These are phyloP conservation scores for barley (Hordeum vulgare) DNA, from an alignment of 176 grass and related monocot species.

Conservation along the genomic window DNA sequence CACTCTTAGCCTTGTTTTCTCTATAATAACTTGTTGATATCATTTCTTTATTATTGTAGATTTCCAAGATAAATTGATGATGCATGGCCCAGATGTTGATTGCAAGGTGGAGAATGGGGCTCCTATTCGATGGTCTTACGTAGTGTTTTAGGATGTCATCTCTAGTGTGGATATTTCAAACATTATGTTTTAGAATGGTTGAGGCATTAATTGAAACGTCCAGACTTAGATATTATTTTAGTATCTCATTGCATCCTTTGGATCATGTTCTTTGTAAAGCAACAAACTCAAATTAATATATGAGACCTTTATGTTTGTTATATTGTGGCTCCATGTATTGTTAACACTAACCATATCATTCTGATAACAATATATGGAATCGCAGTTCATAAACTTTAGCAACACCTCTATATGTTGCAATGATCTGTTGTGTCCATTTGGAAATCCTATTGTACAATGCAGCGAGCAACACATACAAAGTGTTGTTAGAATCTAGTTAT, in stretches of 20 bases:
- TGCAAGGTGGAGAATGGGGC: not conserved
- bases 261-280: not conserved
- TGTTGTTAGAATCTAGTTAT: not conserved
- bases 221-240: not conserved
- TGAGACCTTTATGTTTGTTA: not conserved
- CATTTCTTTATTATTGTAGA: not conserved
- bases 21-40: not conserved
- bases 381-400: not conserved
- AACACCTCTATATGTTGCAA: not conserved
- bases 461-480: not conserved
- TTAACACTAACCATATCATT: not conserved
- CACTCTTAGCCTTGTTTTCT: not conserved
- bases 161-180: not conserved
- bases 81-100: not conserved
- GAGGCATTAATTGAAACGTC: not conserved
- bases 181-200: too few species aligned
- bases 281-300: not conserved
- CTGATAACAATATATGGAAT: not conserved
- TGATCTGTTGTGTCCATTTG: not conserved
- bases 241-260: not conserved
- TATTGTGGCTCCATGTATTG: not conserved
- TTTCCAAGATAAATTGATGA: not conserved
- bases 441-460: not conserved
- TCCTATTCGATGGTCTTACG: not conserved
- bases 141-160: not conserved